These are phyloP conservation scores for Penicillium egyptiacum DNA, from an alignment of 495 filamentous ascomycete species.

Conservation along the genomic window DNA sequence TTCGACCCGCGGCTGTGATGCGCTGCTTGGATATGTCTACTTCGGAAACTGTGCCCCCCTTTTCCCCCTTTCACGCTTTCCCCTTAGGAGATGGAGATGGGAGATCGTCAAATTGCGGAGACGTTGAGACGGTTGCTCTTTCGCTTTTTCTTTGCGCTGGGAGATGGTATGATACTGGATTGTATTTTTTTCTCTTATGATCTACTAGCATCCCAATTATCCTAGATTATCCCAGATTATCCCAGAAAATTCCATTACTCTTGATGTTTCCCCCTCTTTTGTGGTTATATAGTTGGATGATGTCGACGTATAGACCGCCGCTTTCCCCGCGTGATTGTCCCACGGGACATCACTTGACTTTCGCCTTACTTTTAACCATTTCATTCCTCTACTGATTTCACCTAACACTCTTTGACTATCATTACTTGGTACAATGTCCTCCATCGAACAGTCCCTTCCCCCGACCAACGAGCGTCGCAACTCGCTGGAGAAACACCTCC, in stretches of 20 bases:
- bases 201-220: background rate
- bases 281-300: background rate
- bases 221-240: background rate
- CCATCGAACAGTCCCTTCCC: conserved; percentile 40
- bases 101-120: conserved; percentile 6
- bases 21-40: conserved; percentile 19
- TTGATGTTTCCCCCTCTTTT: background rate
- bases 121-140: conserved; percentile 8
- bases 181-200: conserved; percentile 4
- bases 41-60: conserved; percentile 8
- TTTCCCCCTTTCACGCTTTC: conserved; percentile 11
- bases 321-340: conserved; percentile 25
- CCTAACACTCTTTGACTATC: conserved; percentile 3
- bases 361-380: conserved; percentile 6
- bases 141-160: background rate
- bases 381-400: background rate
- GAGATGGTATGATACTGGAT: conserved; percentile 3
- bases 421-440: conserved; percentile 25
- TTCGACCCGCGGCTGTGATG: conserved; percentile 31
- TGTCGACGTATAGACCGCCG: conserved; percentile 2
- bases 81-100: background rate
- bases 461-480: conserved; percentile 69
- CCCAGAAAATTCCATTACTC: background rate
- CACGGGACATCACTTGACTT: conserved; percentile 25
- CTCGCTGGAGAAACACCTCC: conserved; percentile 84